A percentile compares a stretch with the other conserved stretches of the same genome.
phyloP scores from a whole-genome alignment of 441 rosid species.

The Euphorbia neoarborescens region DNA sequence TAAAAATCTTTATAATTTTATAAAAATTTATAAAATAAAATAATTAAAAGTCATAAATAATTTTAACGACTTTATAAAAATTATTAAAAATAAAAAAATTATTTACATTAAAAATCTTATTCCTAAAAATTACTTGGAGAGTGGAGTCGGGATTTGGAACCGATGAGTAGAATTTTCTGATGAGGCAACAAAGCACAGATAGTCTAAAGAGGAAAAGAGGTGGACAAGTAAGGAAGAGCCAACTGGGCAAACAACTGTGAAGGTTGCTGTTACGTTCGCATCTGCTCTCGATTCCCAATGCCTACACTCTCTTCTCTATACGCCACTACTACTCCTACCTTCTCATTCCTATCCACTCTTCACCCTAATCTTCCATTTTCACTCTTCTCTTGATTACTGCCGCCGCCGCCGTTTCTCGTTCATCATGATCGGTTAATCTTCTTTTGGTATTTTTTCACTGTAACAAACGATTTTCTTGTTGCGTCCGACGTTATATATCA shows the following conservation, averaged over 20 bases:
- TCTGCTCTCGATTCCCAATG: slow-evolving; percentile 18
- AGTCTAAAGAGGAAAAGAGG: slow-evolving; percentile 9
- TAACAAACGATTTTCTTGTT: background rate
- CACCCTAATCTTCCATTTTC: background rate
- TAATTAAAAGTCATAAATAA: no score
- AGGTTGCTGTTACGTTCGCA: slow-evolving; percentile 21
- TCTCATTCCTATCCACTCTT: slow-evolving; percentile 13
- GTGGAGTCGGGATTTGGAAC: no score
- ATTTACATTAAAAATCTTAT: no score
- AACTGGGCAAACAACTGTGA: slow-evolving; percentile 23
- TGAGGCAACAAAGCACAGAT: background rate
- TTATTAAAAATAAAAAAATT: no score
- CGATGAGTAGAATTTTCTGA: no score
- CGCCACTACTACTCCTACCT: slow-evolving; percentile 7
- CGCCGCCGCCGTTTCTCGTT: background rate
- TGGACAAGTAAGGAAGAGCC: slow-evolving; percentile 34
- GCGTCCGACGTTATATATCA: background rate
- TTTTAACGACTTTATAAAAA: no score
- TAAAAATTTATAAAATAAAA: no score
- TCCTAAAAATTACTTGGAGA: no score
- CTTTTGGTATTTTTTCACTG: background rate
- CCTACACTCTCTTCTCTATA: background rate
- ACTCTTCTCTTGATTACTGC: background rate
- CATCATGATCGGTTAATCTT: slow-evolving; percentile 7
- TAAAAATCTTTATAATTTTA: no score